Percentiles rank a stretch among this genome's conserved stretches.
Conservation (phyloP, 805 yeast species). For the Ogataea pini region DNA sequence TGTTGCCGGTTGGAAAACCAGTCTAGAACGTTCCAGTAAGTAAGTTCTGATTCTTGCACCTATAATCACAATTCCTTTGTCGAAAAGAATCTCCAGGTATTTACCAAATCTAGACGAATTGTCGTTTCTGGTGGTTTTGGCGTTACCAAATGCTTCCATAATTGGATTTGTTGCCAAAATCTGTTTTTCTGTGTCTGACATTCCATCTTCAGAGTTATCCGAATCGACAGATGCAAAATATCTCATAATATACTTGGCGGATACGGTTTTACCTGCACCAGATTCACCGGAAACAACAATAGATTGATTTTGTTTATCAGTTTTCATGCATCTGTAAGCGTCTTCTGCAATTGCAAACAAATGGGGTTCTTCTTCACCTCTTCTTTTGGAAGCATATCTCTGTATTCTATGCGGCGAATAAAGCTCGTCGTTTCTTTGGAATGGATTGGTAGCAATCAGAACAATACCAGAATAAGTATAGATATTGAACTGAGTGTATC, state of each 20-base stretch:
- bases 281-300: constrained; percentile 97
- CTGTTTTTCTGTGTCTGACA: constrained; percentile 91
- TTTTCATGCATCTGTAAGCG: constrained; percentile 92
- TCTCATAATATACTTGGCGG: constrained; percentile 96
- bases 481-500: constrained; percentile 87
- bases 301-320: constrained; percentile 84
- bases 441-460: constrained; percentile 93
- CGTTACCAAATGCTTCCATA: constrained; percentile 98
- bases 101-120: constrained; percentile 98
- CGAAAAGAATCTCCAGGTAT: constrained; percentile 87
- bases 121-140: constrained; percentile 95
- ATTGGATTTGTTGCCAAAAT: constrained; percentile 96
- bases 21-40: constrained; percentile 86
- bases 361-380: constrained; percentile 97
- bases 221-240: constrained; percentile 92
- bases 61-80: constrained; percentile 70
- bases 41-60: constrained; percentile 96
- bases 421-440: constrained; percentile 86
- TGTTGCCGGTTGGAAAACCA: constrained; percentile 86
- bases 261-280: constrained; percentile 98
- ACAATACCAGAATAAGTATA: constrained; percentile 97
- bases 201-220: constrained; percentile 51
- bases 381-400: constrained; percentile 87
- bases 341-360: constrained; percentile 97
- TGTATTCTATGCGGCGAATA: constrained; percentile 92